Percentiles rank a stretch among this genome's conserved stretches.
phyloP scores from a whole-genome alignment of 2,329 filamentous ascomycete genomes.

The Neoascochyta sp. region DNA sequence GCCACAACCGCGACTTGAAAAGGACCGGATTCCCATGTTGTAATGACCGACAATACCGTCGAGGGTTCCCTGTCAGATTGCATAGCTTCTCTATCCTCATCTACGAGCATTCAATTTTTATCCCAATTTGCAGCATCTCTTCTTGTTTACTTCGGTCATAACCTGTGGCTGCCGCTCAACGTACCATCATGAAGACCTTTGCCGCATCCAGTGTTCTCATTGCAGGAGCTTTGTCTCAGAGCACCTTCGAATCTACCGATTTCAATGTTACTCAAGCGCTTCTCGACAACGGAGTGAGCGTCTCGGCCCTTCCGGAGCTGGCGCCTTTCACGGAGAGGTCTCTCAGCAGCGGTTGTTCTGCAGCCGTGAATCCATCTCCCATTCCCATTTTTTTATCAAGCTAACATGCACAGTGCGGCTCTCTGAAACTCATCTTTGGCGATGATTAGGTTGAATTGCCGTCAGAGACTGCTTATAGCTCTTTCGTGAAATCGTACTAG shows the following conservation, averaged over 20 bases:
- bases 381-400: constrained; percentile 1
- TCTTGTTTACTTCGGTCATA: too few relatives aligned
- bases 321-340: constrained; percentile 2
- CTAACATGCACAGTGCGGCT: constrained; percentile 21
- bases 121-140: too few relatives aligned
- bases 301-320: constrained; percentile 12
- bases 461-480: constrained; percentile 13
- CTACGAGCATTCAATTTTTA: too few relatives aligned
- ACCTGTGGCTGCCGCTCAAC: too few relatives aligned
- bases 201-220: constrained; percentile 1
- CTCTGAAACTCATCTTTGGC: constrained; percentile 17
- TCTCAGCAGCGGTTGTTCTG: constrained; percentile 8
- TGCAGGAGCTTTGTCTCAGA: constrained; percentile 1
- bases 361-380: constrained; percentile 13
- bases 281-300: constrained; percentile 14
- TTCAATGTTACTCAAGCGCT: constrained; percentile 22
- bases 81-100: too few relatives aligned
- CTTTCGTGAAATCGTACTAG: constrained; percentile 15
- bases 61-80: too few relatives aligned
- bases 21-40: too few relatives aligned
- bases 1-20: too few relatives aligned
- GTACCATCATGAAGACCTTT: constrained; percentile 1
- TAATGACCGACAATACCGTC: too few relatives aligned
- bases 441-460: constrained; percentile 10
- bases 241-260: constrained; percentile 10